Percentiles rank a stretch among this genome's conserved stretches.
phyloP scores from a whole-genome alignment of 495 filamentous ascomycete genomes.

The Penicillium daleae region DNA sequence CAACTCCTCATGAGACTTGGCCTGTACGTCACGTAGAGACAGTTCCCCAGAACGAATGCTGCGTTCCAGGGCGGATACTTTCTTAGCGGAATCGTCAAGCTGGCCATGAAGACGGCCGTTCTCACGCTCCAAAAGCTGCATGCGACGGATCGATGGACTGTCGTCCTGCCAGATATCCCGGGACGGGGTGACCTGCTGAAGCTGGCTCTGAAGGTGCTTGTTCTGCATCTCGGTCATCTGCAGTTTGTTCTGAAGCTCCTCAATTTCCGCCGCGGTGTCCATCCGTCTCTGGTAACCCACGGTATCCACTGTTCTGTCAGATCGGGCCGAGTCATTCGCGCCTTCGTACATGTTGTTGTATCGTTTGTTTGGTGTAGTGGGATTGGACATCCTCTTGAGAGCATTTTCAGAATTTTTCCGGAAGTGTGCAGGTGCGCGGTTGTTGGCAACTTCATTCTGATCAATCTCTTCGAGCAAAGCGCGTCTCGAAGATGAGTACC shows the following conservation, averaged over 20 bases:
- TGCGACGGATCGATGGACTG: constrained; percentile 78
- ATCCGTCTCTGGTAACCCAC: constrained; percentile 85
- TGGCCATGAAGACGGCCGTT: constrained; percentile 93
- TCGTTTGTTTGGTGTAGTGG: constrained; percentile 75
- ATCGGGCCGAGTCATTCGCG: constrained; percentile 79
- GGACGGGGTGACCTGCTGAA: constrained; percentile 64
- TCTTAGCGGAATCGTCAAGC: constrained; percentile 92
- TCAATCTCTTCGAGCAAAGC: constrained; percentile 85
- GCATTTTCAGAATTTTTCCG: constrained; percentile 70
- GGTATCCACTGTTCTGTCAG: constrained; percentile 88
- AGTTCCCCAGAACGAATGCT: constrained; percentile 87
- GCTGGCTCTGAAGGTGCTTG: constrained; percentile 86
- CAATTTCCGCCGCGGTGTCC: constrained; percentile 89
- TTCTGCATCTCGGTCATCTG: constrained; percentile 97
- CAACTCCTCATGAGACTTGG: constrained; percentile 92
- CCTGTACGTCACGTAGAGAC: constrained; percentile 87
- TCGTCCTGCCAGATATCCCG: constrained; percentile 73
- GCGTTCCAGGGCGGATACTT: constrained; percentile 88
- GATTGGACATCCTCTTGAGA: constrained; percentile 69
- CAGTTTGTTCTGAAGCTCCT: constrained; percentile 92
- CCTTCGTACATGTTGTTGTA: constrained; percentile 64
- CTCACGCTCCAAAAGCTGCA: constrained; percentile 90
- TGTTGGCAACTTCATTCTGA: constrained; percentile 76
- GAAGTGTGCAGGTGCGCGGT: constrained; percentile 75
- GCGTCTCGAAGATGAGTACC: constrained; percentile 71